These are phyloP conservation scores for Phaeosphaeriaceae sp. DNA, from an alignment of 2,329 filamentous ascomycete genomes.

Conservation along the genomic window DNA sequence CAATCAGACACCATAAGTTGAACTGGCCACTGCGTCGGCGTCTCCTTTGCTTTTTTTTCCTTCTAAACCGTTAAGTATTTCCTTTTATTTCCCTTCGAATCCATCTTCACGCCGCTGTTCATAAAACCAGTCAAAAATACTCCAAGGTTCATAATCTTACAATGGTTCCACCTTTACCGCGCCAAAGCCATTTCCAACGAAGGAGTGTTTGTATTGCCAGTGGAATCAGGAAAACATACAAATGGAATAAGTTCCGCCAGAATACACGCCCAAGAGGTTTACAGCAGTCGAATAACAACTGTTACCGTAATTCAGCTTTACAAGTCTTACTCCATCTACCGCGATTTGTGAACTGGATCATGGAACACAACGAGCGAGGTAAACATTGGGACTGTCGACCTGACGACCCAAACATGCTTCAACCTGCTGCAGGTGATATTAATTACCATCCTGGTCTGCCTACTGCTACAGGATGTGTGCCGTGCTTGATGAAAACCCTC, in stretches of 20 bases:
- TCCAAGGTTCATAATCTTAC: neutral
- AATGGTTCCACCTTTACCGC: too few relatives aligned
- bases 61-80: too few relatives aligned
- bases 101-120: too few relatives aligned
- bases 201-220: neutral
- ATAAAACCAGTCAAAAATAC: too few relatives aligned
- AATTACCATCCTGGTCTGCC: neutral
- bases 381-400: constrained; percentile 3
- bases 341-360: constrained; percentile 12
- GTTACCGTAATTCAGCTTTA: constrained; percentile 10
- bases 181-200: too few relatives aligned
- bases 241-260: neutral
- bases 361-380: neutral
- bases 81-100: too few relatives aligned
- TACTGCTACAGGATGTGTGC: constrained; percentile 7
- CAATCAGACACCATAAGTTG: too few relatives aligned
- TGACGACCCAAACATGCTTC: neutral
- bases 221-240: neutral
- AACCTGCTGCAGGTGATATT: neutral
- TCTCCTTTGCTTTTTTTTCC: too few relatives aligned
- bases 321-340: constrained; percentile 11
- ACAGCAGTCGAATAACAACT: neutral
- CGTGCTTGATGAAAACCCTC: constrained; percentile 10
- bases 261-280: constrained; percentile 6
- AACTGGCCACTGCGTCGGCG: too few relatives aligned